phyloP scores from a whole-genome alignment of 1,284 basidiomycete genomes.

The Papiliotrema flavescens region DNA sequence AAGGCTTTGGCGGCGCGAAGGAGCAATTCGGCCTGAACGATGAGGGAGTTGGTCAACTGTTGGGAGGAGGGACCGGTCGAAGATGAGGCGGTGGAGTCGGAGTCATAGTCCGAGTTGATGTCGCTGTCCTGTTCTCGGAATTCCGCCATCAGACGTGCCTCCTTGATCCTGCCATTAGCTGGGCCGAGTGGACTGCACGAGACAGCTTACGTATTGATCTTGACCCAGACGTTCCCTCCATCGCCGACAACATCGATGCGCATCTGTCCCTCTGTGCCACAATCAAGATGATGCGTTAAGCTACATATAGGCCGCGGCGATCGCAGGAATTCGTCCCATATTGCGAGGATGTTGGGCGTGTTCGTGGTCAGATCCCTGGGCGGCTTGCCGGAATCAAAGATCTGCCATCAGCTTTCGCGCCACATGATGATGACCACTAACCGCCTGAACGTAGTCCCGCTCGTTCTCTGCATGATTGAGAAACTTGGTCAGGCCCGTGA shows the following conservation, averaged over 20 bases:
- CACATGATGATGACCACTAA: conserved; percentile 10
- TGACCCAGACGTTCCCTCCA: conserved; percentile 69
- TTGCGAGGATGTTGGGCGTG: conserved; percentile 31
- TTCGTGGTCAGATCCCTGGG: conserved; percentile 36
- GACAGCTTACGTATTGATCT: conserved; percentile 75
- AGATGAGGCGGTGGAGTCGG: conserved; percentile 4
- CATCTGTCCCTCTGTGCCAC: conserved; percentile 12
- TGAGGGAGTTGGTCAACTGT: conserved; percentile 55
- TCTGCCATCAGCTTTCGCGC: background rate
- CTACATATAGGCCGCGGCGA: conserved; percentile 27
- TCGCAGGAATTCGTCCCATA: conserved; percentile 39
- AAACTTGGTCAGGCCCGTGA: conserved; percentile 37
- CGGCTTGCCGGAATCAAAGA: conserved; percentile 12
- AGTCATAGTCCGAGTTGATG: conserved; percentile 52
- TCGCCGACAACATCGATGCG: conserved; percentile 71
- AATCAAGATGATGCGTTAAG: conserved; percentile 33
- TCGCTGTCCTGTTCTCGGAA: conserved; percentile 80
- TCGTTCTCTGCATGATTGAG: conserved; percentile 28
- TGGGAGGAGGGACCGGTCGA: background rate
- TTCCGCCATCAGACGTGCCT: conserved; percentile 67
- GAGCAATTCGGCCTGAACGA: conserved; percentile 48
- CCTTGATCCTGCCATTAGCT: conserved; percentile 59
- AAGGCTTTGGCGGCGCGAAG: conserved; percentile 61
- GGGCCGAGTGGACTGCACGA: background rate
- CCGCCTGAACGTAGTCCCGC: conserved; percentile 26